A percentile compares a stretch with the other conserved stretches of the same genome.
These are phyloP conservation scores for Rosa chinensis DNA, from an alignment of 306 rosid species.

Conservation along the genomic window DNA sequence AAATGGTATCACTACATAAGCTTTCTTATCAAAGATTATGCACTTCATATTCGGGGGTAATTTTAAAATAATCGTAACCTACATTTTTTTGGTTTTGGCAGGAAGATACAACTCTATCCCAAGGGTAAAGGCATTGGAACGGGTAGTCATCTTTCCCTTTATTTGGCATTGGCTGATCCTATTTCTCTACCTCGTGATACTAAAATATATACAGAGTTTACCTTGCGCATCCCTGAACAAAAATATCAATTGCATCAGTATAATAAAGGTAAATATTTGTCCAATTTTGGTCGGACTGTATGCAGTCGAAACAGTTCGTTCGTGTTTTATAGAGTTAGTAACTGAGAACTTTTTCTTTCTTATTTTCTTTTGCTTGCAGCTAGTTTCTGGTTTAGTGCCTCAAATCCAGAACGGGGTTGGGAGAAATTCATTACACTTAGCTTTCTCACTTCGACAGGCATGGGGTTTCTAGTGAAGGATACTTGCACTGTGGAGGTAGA, in stretches of 20 bases:
- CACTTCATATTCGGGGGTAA: neutral
- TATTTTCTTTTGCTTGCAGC: constrained; percentile 28
- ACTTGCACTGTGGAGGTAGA: constrained; percentile 48
- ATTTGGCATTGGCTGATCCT: constrained; percentile 32
- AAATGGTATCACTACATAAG: neutral
- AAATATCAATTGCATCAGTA: constrained; percentile 17
- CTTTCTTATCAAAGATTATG: neutral
- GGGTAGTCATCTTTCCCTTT: constrained; percentile 36
- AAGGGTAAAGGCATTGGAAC: constrained; percentile 7
- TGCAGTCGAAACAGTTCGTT: neutral
- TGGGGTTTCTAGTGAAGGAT: constrained; percentile 38
- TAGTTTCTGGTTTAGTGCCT: constrained; percentile 42
- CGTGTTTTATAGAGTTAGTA: neutral
- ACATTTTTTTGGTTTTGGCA: neutral
- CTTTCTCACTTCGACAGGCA: too few relatives aligned
- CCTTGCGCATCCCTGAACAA: constrained; percentile 43
- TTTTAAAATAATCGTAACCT: neutral
- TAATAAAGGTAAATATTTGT: constrained; percentile 38
- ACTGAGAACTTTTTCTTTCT: neutral
- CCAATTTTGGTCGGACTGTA: too few relatives aligned
- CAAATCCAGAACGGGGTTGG: constrained; percentile 25
- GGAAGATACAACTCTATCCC: neutral
- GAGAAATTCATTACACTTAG: constrained; percentile 22
- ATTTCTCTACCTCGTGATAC: constrained; percentile 35
- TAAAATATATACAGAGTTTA: constrained; percentile 40